These are phyloP conservation scores for Luvunga scandens DNA, from an alignment of 345 rosid genomes.

Conservation along the genomic window DNA sequence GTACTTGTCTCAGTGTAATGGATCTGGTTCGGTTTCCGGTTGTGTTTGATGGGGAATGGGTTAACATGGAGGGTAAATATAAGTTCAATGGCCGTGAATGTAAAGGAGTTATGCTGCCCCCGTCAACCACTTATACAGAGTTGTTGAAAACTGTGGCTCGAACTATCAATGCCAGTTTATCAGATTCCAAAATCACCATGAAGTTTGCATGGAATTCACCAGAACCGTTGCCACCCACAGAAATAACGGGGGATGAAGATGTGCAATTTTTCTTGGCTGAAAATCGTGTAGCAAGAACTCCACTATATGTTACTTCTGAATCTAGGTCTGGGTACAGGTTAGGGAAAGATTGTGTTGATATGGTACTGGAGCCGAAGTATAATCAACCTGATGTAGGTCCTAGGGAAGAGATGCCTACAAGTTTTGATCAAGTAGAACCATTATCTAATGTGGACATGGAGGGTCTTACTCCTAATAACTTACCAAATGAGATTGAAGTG, in stretches of 20 bases:
- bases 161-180: neutral
- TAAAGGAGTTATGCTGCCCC: constrained; percentile 3
- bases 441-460: neutral
- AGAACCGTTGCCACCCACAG: neutral
- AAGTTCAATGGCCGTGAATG: constrained; percentile 3
- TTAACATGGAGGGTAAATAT: neutral
- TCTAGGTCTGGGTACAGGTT: neutral
- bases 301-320: neutral
- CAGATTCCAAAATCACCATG: constrained; percentile 5
- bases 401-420: neutral
- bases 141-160: neutral
- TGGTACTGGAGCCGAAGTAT: neutral
- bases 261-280: constrained; percentile 7
- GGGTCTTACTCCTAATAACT: neutral
- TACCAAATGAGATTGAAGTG: neutral
- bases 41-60: constrained; percentile 6
- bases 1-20: neutral
- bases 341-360: neutral
- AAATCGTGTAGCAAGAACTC: constrained; percentile 3
- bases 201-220: constrained; percentile 6
- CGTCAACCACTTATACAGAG: neutral
- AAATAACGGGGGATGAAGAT: neutral
- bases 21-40: constrained; percentile 8
- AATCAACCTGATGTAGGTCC: neutral
- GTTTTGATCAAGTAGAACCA: neutral